Percentiles rank a stretch among this genome's conserved stretches.
These are phyloP conservation scores for Fonsecaea pedrosoi DNA, from an alignment of 2,329 filamentous ascomycete species.

Conservation along the genomic window DNA sequence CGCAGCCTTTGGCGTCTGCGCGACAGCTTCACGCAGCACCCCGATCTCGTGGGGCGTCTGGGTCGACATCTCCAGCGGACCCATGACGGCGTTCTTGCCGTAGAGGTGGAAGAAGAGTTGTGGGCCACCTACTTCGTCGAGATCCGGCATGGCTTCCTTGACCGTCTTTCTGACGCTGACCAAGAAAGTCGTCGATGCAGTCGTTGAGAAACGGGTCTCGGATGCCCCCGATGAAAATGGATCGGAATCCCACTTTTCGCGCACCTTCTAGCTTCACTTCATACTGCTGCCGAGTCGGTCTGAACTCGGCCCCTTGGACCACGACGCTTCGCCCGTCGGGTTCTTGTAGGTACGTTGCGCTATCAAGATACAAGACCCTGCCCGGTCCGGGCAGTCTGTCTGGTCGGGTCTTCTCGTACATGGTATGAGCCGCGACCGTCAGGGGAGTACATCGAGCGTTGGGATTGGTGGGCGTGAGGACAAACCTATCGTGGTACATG, in stretches of 20 bases:
- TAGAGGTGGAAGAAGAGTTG: conserved; percentile 1
- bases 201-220: conserved; percentile 55
- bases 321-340: conserved; percentile 44
- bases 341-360: conserved; percentile 32
- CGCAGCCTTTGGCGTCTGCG: conserved; percentile 53
- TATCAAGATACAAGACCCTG: conserved; percentile 53
- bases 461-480: conserved; percentile 52
- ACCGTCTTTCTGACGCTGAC: conserved; percentile 56
- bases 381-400: conserved; percentile 57
- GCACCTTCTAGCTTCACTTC: conserved; percentile 60
- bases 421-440: conserved; percentile 58
- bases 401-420: conserved; percentile 62
- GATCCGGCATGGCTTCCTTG: neutral
- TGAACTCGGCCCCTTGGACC: conserved; percentile 59
- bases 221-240: conserved; percentile 50
- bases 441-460: conserved; percentile 53
- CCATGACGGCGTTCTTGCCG: conserved; percentile 3
- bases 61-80: conserved; percentile 42
- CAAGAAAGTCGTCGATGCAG: conserved; percentile 51
- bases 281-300: conserved; percentile 55
- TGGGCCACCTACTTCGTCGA: neutral
- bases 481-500: conserved; percentile 55
- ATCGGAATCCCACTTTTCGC: conserved; percentile 48
- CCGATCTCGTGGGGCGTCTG: neutral
- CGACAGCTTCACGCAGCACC: conserved; percentile 54